These are phyloP conservation scores for Camelina laxa DNA, from an alignment of 345 rosid genomes.

Conservation along the genomic window DNA sequence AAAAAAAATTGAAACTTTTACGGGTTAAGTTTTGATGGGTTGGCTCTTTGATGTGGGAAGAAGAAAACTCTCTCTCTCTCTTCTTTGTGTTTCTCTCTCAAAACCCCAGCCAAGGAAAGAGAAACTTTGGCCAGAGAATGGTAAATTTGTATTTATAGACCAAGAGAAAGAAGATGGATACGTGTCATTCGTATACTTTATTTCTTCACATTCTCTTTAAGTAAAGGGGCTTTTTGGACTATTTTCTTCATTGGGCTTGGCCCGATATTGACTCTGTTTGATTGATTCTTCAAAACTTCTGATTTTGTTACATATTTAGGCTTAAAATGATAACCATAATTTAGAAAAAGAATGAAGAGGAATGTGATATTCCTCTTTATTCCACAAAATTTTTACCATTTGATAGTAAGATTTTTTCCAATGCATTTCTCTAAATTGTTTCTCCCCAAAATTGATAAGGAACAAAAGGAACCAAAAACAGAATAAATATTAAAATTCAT, in stretches of 20 bases:
- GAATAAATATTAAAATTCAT: too few relatives aligned
- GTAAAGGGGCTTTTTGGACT: background rate
- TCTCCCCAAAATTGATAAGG: too few relatives aligned
- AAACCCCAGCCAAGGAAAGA: constrained; percentile 41
- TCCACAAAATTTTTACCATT: too few relatives aligned
- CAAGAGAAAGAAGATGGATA: background rate
- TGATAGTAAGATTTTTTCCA: too few relatives aligned
- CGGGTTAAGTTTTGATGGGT: constrained; percentile 27
- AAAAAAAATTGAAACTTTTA: background rate
- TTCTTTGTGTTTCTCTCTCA: constrained; percentile 21
- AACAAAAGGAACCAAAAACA: too few relatives aligned
- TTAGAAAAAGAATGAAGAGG: too few relatives aligned
- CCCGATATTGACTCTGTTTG: background rate
- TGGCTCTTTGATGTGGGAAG: constrained; percentile 22
- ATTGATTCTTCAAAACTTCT: background rate
- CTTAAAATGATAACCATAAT: too few relatives aligned
- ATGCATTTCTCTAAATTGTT: too few relatives aligned
- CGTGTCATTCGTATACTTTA: constrained; percentile 19
- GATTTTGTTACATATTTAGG: background rate
- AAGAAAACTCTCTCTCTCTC: constrained; percentile 23
- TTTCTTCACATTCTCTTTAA: background rate
- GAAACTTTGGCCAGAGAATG: background rate
- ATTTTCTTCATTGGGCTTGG: background rate
- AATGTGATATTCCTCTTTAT: too few relatives aligned
- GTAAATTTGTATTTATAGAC: constrained; percentile 45